A percentile compares a stretch with the other conserved stretches of the same genome.
Conservation (phyloP, 306 rosid genomes). For the Trifolium pratense region DNA sequence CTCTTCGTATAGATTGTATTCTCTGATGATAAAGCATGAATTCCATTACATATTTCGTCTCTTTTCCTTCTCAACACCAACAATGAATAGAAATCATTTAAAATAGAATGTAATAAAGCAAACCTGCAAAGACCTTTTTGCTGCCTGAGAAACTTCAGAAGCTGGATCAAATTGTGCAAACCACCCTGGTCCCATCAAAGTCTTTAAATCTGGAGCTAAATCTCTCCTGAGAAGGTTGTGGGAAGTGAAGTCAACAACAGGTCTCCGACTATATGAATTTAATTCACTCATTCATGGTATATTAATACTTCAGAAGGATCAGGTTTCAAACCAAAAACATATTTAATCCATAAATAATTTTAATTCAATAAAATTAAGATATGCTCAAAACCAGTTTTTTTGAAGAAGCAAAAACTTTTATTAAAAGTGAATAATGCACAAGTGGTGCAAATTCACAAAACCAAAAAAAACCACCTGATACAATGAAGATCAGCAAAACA, state of each 20-base stretch:
- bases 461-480: too few relatives aligned
- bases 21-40: not conserved
- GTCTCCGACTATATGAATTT: conserved; percentile 25
- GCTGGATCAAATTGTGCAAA: conserved; percentile 96
- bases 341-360: too few relatives aligned
- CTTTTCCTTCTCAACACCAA: conserved; percentile 20
- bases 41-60: conserved; percentile 2
- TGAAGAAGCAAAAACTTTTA: too few relatives aligned
- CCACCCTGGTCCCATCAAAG: conserved; percentile 99
- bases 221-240: conserved; percentile 75
- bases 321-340: too few relatives aligned
- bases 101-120: conserved; percentile 40
- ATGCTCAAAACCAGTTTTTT: too few relatives aligned
- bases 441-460: too few relatives aligned
- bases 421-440: too few relatives aligned
- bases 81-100: conserved; percentile 19
- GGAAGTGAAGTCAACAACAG: conserved; percentile 34
- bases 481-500: too few relatives aligned
- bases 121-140: conserved; percentile 95
- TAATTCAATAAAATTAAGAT: too few relatives aligned
- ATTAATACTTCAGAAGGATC: too few relatives aligned
- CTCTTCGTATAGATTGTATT: not conserved
- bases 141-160: conserved; percentile 90
- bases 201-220: conserved; percentile 84
- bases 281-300: conserved; percentile 33